These are phyloP conservation scores for Bipolaris victoriae DNA, from an alignment of 2,329 filamentous ascomycete species.

Conservation along the genomic window DNA sequence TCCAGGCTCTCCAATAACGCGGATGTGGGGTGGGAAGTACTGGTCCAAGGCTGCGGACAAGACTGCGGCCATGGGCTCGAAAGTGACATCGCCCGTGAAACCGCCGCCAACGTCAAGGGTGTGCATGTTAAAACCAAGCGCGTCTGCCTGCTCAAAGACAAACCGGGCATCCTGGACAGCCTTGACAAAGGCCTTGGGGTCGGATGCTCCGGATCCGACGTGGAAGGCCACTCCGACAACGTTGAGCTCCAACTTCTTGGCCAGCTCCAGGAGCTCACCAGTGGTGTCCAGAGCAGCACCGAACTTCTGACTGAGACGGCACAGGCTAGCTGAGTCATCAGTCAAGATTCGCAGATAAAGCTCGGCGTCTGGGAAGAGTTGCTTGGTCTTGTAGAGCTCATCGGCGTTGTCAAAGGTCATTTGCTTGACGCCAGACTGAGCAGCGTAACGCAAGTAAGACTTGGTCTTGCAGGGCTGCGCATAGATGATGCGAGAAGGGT, in stretches of 20 bases:
- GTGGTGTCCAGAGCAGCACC: slow-evolving; percentile 87
- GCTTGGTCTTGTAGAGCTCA: slow-evolving; percentile 97
- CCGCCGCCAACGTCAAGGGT: slow-evolving; percentile 94
- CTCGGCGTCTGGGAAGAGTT: slow-evolving; percentile 86
- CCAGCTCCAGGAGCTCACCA: slow-evolving; percentile 75
- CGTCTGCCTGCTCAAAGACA: slow-evolving; percentile 84
- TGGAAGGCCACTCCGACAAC: slow-evolving; percentile 98
- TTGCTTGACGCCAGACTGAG: slow-evolving; percentile 83
- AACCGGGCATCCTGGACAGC: slow-evolving; percentile 86
- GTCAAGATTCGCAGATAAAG: slow-evolving; percentile 94
- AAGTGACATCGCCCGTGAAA: slow-evolving; percentile 88
- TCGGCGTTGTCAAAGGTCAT: slow-evolving; percentile 99
- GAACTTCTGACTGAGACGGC: slow-evolving; percentile 96
- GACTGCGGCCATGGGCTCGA: slow-evolving; percentile 85
- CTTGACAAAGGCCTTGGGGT: slow-evolving; percentile 88
- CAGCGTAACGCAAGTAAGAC: slow-evolving; percentile 92
- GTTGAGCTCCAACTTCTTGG: slow-evolving; percentile 81
- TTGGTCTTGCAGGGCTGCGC: slow-evolving; percentile 99
- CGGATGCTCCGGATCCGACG: slow-evolving; percentile 93
- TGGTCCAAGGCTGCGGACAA: slow-evolving; percentile 81
- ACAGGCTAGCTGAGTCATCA: slow-evolving; percentile 92
- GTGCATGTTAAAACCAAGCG: slow-evolving; percentile 79
- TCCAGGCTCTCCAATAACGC: slow-evolving; percentile 93
- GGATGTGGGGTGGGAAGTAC: slow-evolving; percentile 83
- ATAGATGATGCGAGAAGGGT: slow-evolving; percentile 93